Evolutionary conservation across 2,329 filamentous ascomycete genomes (phyloP), one percentile per base, ranked within the genome.

Genomic region (Penicillium sp.): DNA sequence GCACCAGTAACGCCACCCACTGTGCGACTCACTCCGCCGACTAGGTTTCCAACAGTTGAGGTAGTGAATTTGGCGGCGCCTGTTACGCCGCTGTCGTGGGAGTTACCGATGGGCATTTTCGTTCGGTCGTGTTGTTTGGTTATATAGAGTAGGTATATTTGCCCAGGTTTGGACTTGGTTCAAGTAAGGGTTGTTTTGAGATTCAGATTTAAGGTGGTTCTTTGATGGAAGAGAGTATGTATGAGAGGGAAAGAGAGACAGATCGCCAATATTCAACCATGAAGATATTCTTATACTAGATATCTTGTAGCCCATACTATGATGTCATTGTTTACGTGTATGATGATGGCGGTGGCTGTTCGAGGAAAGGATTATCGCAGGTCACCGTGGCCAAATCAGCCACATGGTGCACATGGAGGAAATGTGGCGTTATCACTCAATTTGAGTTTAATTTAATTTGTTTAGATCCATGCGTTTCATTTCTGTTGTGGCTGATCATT

Each of bases 61-160:
- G 81, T 84, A 49, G 83, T 80, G 62, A 82, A 82, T 62, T 82
- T 83, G 53, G 82, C 77, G 55, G 81, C 80, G 49, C 79, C 80
- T 1, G 80, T 80, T 50, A 78, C 75, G 60, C 80, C 80, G 45
- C 70, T 64, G 58, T 75, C 65, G 64, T 69, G 61, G 26, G 65
- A 65, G 51, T 58, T 61, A 21, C 55, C 53, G 43, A 60, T 57
- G 1, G 62, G 57, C 60, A 66, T 66, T 27, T 26, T 58, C 53
- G 10, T 7, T 27, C n/a, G 41, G 52, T 49, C 41, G 24, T 14
- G 4, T 44, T 26, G 24, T 44, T 21, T 33, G 19, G 31, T 26
- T 26, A 14, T 16, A 16, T 49, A 44, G n/a, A 33, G 29, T 16
- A 39, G 39, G 19, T 41, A 41, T 21, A 22, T 41, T 41, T 21